phyloP scores from a whole-genome alignment of 2,329 filamentous ascomycete genomes.

The Cadophora sp. region DNA sequence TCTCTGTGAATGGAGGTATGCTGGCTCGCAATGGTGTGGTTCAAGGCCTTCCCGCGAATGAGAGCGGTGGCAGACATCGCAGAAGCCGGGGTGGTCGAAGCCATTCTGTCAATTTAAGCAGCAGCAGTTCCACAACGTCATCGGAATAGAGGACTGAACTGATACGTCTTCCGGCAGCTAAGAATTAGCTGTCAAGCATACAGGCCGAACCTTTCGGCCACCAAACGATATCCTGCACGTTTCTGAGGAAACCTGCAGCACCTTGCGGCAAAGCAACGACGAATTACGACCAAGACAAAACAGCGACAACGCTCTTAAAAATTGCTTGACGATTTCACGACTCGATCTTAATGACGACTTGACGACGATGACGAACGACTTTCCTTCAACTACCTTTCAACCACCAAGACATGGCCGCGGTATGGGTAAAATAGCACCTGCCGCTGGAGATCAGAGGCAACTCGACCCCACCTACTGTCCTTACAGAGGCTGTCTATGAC shows the following conservation, averaged over 20 bases:
- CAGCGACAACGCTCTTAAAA: slow-evolving; percentile 34
- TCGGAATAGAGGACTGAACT: slow-evolving; percentile 40
- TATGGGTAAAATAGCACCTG: slow-evolving; percentile 43
- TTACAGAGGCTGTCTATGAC: slow-evolving; percentile 37
- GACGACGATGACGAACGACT: slow-evolving; percentile 33
- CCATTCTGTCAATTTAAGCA: slow-evolving; percentile 45
- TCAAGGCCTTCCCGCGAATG: slow-evolving; percentile 64
- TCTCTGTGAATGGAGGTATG: slow-evolving; percentile 97
- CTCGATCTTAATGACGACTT: slow-evolving; percentile 23
- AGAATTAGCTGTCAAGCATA: slow-evolving; percentile 36
- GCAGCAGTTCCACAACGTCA: slow-evolving; percentile 45
- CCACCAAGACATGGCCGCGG: slow-evolving; percentile 39
- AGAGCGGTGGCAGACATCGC: slow-evolving; percentile 42
- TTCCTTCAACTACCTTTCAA: slow-evolving; percentile 25
- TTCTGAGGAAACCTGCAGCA: slow-evolving; percentile 19
- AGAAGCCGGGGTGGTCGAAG: slow-evolving; percentile 40
- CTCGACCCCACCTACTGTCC: slow-evolving; percentile 40
- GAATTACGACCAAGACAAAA: slow-evolving; percentile 37
- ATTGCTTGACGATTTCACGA: slow-evolving; percentile 33
- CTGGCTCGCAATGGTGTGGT: slow-evolving; percentile 72
- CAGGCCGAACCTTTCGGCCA: slow-evolving; percentile 30
- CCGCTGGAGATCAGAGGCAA: slow-evolving; percentile 43
- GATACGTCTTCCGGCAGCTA: slow-evolving; percentile 38
- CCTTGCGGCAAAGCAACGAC: slow-evolving; percentile 29
- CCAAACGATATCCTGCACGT: slow-evolving; percentile 22